Conservation (phyloP, 345 rosid species). For the Hibiscus mutabilis region DNA sequence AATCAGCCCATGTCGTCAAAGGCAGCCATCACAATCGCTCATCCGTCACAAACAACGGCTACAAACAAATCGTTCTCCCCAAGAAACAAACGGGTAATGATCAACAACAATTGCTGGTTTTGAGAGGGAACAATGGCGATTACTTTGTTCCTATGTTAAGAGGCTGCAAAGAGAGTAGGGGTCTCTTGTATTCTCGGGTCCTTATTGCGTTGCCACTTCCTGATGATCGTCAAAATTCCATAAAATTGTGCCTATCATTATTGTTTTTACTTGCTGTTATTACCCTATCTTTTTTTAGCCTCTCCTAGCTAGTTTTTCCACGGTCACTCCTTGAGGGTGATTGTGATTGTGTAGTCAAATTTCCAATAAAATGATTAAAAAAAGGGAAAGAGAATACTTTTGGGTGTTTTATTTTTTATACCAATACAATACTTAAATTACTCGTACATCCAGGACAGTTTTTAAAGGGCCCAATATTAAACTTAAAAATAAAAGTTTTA, state of each 20-base stretch:
- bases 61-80: constrained; percentile 12
- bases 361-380: constrained; percentile 17
- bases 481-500: no score
- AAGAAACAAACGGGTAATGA: constrained; percentile 18
- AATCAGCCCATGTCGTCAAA: constrained; percentile 23
- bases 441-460: no score
- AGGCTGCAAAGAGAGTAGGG: constrained; percentile 67
- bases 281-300: neutral
- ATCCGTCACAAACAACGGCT: neutral
- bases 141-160: constrained; percentile 31
- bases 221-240: constrained; percentile 18
- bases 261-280: no score
- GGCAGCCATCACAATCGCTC: neutral
- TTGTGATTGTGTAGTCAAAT: constrained; percentile 25
- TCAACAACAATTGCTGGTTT: constrained; percentile 18
- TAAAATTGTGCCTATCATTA: neutral
- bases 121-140: constrained; percentile 28
- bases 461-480: no score
- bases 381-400: constrained; percentile 8
- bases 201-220: constrained; percentile 76
- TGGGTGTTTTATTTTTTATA: no score
- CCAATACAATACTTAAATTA: no score
- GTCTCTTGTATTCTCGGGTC: constrained; percentile 54
- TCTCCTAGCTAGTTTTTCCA: constrained; percentile 20
- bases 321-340: constrained; percentile 19